Base-by-base conservation (phyloP, 257 asterid species). In the Penstemon newberryi region DNA sequence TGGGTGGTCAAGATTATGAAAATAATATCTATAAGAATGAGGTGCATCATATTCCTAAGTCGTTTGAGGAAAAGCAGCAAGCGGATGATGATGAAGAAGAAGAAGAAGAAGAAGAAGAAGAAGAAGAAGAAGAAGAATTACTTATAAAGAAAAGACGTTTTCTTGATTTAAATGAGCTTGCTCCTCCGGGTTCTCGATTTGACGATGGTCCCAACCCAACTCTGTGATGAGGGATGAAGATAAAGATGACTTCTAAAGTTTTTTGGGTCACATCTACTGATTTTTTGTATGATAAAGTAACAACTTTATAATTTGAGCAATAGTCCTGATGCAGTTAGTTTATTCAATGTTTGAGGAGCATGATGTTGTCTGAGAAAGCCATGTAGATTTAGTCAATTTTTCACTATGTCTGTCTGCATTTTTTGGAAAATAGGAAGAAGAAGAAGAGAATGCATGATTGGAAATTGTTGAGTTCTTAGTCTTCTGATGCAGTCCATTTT, bases 141-240 rank as follows among this genome's bases (percentile, higher is more conserved):
- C 33, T 25, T 33, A 81, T 69, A 6, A 63, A 63, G 59, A 82
- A 82, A 76, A 77, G 88, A 70, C 96, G 71, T 8, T 92, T 87
- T 81, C 96, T 92, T 80, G 98, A 92, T 81, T 76, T 92, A 13
- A 92, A 92, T 13, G 86, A 92, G 84, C 96, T 92, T 18, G 98
- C 96, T 54, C 33, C 33, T 25, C 98, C 96, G 1, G 91, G 96
- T 70, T 81, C 96, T 56, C 95, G 96, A 60, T 78, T 89, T 45
- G 96, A 92, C 6, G 96, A 92, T 62, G 87, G 87, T 8, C 95
- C 89, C 39, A 70, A 73, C 77, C 71, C 90, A 8, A 25, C 33
- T 25, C 33, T 25, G 2, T 25, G 33, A 74, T 70, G 73, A 85
- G 75, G 79, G 89, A 81, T 43, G 89, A 71, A 9, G 86, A 76